These are phyloP conservation scores for Pichia insulana DNA, from an alignment of 805 yeast species.

Conservation along the genomic window DNA sequence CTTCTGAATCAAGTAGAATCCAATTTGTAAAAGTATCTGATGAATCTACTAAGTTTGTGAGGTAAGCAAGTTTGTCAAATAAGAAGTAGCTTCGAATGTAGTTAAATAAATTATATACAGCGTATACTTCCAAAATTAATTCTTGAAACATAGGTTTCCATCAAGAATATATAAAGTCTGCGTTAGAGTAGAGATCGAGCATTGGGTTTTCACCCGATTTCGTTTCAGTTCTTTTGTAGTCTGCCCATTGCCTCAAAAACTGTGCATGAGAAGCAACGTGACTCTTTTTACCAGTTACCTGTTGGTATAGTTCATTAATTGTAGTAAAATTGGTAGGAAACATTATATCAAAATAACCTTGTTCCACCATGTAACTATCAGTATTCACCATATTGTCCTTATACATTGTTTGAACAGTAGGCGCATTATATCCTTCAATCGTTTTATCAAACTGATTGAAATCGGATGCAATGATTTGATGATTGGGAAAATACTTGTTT, in stretches of 20 bases:
- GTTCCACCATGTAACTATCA: constrained; percentile 70
- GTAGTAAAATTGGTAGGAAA: constrained; percentile 72
- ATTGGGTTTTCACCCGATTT: constrained; percentile 78
- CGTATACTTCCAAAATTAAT: no score
- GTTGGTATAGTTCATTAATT: constrained; percentile 51
- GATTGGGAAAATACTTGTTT: constrained; percentile 62
- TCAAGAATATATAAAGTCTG: constrained; percentile 50
- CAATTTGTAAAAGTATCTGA: no score
- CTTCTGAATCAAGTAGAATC: no score
- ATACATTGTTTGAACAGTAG: constrained; percentile 73
- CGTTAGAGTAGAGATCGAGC: constrained; percentile 69
- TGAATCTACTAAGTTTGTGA: no score
- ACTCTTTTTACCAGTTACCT: constrained; percentile 53
- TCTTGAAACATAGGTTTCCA: no score
- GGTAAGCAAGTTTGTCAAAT: no score
- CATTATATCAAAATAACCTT: constrained; percentile 81
- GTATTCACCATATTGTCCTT: constrained; percentile 60
- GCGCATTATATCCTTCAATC: constrained; percentile 54
- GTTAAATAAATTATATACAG: no score
- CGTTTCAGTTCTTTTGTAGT: constrained; percentile 55
- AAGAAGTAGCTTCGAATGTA: no score
- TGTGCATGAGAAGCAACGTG: constrained; percentile 50
- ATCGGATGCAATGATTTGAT: constrained; percentile 66
- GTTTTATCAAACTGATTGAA: constrained; percentile 46
- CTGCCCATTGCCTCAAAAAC: constrained; percentile 66